Conservation (phyloP, 2,329 filamentous ascomycete genomes). For the Lachnellula subtilissima region DNA sequence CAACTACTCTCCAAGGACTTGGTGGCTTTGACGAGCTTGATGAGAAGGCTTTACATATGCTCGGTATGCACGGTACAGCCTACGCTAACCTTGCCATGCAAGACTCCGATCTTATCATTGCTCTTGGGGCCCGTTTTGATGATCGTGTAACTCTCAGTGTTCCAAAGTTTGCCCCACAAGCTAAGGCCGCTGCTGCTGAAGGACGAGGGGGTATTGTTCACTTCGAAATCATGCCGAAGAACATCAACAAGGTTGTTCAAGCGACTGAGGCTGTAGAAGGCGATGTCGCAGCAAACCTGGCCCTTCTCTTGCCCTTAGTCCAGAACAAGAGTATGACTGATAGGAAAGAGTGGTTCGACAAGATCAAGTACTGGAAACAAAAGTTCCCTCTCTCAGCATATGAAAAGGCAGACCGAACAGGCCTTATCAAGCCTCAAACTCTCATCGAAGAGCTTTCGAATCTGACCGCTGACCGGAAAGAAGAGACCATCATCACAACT, state of each 20-base stretch:
- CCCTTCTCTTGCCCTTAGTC: constrained; percentile 67
- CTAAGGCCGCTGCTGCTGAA: constrained; percentile 78
- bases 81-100: constrained; percentile 99
- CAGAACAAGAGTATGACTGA: constrained; percentile 56
- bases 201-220: constrained; percentile 91
- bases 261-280: constrained; percentile 94
- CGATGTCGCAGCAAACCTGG: constrained; percentile 77
- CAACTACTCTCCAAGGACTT: constrained; percentile 89
- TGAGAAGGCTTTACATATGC: constrained; percentile 93
- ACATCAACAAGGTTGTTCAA: constrained; percentile 99
- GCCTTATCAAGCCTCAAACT: constrained; percentile 89
- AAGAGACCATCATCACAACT: constrained; percentile 82
- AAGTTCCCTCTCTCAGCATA: constrained; percentile 82
- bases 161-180: constrained; percentile 81
- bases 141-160: constrained; percentile 86
- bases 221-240: constrained; percentile 99
- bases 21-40: constrained; percentile 91
- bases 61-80: constrained; percentile 95
- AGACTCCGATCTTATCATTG: constrained; percentile 92
- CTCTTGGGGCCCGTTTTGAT: constrained; percentile 89
- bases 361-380: constrained; percentile 87
- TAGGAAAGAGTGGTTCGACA: constrained; percentile 78
- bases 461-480: constrained; percentile 72
- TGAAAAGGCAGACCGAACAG: constrained; percentile 69
- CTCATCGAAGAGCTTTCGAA: constrained; percentile 87